Evolutionary conservation across 2,329 filamentous ascomycete genomes (phyloP), one percentile per base, ranked within the genome.

Genomic region (Aspergillus phoenicis): DNA sequence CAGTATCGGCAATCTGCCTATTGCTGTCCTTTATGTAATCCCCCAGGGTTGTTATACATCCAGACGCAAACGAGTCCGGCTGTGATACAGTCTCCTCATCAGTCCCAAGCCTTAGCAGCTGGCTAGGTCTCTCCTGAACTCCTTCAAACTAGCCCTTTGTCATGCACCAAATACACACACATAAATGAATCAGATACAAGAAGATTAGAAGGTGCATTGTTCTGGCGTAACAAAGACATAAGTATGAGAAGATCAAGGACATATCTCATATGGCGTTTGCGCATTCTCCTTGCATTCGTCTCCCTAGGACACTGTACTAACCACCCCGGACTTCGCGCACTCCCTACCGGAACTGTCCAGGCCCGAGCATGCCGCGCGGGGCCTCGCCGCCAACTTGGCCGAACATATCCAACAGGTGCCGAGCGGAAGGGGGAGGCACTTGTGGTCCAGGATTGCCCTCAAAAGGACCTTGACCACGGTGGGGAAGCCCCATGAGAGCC

Each of bases 391-490:
- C 71, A 58, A 72, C 66, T 62, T 77, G 75, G 20, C 74, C 75
- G 59, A 81, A 77, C 75, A 81, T 78, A 47, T 81, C 79, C 59
- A 81, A 70, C 47, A 79, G 69, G 52, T 77, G 75, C 43, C 77
- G 68, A 17, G 77, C 76, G 3, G 75, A 76, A 28, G 75, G 74
- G 28, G 74, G 76, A 20, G 72, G 73, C 7, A 73, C 76, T 28
- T 74, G 77, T 10, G 73, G 76, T 11, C 75, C 74, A 28, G 71
- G 70, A 20, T 70, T 71, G 5, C 75, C 72, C 17, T 73, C 75
- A 45, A 75, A 78, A 30, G 72, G 75, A 5, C 68, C 69, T 57
- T 74, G 71, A 49, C 72, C 71, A 43, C 72, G 71, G 59, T 73
- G 75, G 13, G 69, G 70, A 57, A 75, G 64, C 33, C 73, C 73